A percentile compares a stretch with the other conserved stretches of the same genome.
phyloP scores from a whole-genome alignment of 805 yeast species.

The Maudiozyma bulderi region DNA sequence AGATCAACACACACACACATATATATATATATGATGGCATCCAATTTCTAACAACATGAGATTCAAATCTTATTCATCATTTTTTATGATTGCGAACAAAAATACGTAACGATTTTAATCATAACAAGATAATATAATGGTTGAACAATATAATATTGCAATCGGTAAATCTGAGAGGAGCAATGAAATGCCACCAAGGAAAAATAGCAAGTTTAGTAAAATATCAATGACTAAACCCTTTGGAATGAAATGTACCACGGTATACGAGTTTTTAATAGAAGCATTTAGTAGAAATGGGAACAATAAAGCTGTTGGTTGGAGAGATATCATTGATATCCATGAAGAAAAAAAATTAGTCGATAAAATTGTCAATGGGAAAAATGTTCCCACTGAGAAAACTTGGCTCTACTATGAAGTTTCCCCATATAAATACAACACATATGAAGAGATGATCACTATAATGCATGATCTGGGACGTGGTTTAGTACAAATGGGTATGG shows the following conservation, averaged over 20 bases:
- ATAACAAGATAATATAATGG: not conserved
- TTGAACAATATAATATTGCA: constrained; percentile 36
- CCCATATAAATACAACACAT: constrained; percentile 58
- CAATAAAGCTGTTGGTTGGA: constrained; percentile 60
- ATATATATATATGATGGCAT: too few relatives aligned
- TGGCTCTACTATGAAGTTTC: constrained; percentile 82
- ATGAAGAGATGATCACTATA: constrained; percentile 41
- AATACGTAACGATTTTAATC: too few relatives aligned
- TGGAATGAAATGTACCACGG: constrained; percentile 54
- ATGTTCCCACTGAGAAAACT: constrained; percentile 61
- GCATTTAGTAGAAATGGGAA: constrained; percentile 47
- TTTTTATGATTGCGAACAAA: too few relatives aligned
- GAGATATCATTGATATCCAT: constrained; percentile 66
- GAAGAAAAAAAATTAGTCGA: constrained; percentile 64
- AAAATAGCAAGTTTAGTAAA: constrained; percentile 39
- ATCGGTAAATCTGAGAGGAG: constrained; percentile 57
- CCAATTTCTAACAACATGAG: too few relatives aligned
- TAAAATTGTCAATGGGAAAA: constrained; percentile 71
- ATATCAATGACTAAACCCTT: constrained; percentile 47
- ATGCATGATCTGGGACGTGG: constrained; percentile 63
- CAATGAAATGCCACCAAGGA: constrained; percentile 78
- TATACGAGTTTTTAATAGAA: constrained; percentile 62
- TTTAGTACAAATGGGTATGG: constrained; percentile 59
- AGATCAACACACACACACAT: too few relatives aligned
- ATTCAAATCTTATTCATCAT: too few relatives aligned